Evolutionary conservation across 2,329 filamentous ascomycete genomes (phyloP).

Genomic region (Pseudonectria foliicola): DNA sequence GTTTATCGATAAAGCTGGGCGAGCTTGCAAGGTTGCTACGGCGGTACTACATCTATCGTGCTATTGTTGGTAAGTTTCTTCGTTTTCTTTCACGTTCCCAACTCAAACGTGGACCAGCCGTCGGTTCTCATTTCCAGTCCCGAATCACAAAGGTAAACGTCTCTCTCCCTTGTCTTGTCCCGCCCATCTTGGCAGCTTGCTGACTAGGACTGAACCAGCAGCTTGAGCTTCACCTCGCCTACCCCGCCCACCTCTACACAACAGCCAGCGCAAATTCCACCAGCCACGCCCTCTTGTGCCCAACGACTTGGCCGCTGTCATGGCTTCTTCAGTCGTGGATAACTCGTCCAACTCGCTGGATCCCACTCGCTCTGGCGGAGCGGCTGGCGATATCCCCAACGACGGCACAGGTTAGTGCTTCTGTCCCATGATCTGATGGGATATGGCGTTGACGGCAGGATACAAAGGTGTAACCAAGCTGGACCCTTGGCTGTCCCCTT

Average conservation of each 20-base stretch:
- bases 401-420: conserved; percentile 62
- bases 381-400: conserved; percentile 47
- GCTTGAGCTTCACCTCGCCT: conserved; percentile 12
- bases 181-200: too few relatives aligned
- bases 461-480: conserved; percentile 70
- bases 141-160: too few relatives aligned
- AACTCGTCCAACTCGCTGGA: conserved; percentile 39
- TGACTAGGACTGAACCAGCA: conserved; percentile 3
- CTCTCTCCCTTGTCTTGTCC: too few relatives aligned
- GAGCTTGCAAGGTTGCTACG: conserved; percentile 10
- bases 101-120: too few relatives aligned
- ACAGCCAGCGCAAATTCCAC: conserved; percentile 16
- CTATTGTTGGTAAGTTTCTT: too few relatives aligned
- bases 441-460: conserved; percentile 7
- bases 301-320: conserved; percentile 5
- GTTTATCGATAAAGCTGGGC: conserved; percentile 24
- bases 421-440: conserved; percentile 17
- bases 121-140: too few relatives aligned
- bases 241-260: conserved; percentile 17
- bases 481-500: conserved; percentile 85
- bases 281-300: background rate
- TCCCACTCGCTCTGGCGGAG: conserved; percentile 28
- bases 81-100: too few relatives aligned
- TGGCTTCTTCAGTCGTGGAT: conserved; percentile 18
- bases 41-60: conserved; percentile 2